Percentiles rank a stretch among this genome's conserved stretches.
Evolutionary conservation across 495 filamentous ascomycete genomes (phyloP).

Genomic region (Aspergillus bridgeri): DNA sequence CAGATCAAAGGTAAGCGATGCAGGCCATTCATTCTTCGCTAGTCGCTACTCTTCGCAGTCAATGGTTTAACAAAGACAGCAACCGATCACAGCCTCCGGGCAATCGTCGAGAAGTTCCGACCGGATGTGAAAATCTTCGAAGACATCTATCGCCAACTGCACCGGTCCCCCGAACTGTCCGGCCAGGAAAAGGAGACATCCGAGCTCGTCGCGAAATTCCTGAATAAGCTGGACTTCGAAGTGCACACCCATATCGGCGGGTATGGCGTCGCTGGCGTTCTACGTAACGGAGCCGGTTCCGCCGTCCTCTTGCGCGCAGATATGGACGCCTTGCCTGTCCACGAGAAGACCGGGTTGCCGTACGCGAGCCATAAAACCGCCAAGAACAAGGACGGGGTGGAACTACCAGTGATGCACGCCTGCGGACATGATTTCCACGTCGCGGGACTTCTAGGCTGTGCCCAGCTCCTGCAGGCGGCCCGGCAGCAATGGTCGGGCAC

Average conservation of each 20-base stretch:
- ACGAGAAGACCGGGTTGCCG: constrained; percentile 51
- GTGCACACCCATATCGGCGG: constrained; percentile 53
- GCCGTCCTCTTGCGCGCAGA: constrained; percentile 58
- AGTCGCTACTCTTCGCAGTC: background rate
- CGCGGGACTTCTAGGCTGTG: constrained; percentile 47
- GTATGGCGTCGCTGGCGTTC: constrained; percentile 51
- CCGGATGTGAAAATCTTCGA: constrained; percentile 40
- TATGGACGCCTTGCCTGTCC: constrained; percentile 59
- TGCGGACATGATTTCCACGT: constrained; percentile 68
- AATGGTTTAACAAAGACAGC: background rate
- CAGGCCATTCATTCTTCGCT: background rate
- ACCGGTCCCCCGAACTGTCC: constrained; percentile 51
- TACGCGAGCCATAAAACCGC: constrained; percentile 49
- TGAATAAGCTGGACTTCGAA: constrained; percentile 38
- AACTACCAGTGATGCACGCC: constrained; percentile 61
- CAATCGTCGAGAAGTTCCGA: constrained; percentile 21
- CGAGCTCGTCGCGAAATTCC: constrained; percentile 33
- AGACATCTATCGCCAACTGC: constrained; percentile 44
- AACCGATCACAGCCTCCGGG: constrained; percentile 6
- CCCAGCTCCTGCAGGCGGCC: constrained; percentile 39
- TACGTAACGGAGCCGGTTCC: constrained; percentile 53
- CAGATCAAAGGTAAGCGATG: background rate
- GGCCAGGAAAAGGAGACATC: constrained; percentile 47
- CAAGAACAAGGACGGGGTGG: constrained; percentile 41
- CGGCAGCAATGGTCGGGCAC: constrained; percentile 53